Conservation (phyloP, 306 rosid species). For the Lithocarpus polystachyus region DNA sequence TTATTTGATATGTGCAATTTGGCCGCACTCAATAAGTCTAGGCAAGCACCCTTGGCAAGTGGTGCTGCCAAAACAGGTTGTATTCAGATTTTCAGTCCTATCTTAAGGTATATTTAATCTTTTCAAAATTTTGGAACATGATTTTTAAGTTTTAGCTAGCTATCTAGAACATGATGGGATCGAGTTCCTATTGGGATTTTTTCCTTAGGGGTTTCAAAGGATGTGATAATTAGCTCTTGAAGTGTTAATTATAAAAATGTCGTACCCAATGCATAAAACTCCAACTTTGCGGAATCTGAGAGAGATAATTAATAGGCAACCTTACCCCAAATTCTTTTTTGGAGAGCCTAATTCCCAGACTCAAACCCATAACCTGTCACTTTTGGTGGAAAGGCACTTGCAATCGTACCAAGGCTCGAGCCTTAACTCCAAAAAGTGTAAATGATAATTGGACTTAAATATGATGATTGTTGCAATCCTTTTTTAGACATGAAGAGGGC, state of each 20-base stretch:
- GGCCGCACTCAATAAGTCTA: slow-evolving; percentile 32
- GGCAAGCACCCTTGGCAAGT: slow-evolving; percentile 43
- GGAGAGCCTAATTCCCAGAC: too few relatives aligned
- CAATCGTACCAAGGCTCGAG: too few relatives aligned
- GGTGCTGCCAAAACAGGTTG: slow-evolving; percentile 64
- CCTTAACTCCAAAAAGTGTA: too few relatives aligned
- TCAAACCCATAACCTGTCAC: too few relatives aligned
- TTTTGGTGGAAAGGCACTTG: too few relatives aligned
- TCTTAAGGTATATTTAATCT: neutral
- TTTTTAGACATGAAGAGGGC: neutral
- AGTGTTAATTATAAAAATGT: neutral
- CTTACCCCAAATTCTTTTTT: too few relatives aligned
- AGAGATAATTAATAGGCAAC: too few relatives aligned
- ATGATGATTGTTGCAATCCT: neutral
- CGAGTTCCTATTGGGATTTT: neutral
- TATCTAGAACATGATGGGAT: neutral
- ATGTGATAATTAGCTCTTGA: neutral
- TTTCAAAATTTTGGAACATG: neutral
- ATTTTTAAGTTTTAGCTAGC: neutral
- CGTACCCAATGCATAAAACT: too few relatives aligned
- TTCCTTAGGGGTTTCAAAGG: neutral
- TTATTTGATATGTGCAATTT: slow-evolving; percentile 58
- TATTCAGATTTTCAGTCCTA: slow-evolving; percentile 2
- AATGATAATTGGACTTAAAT: too few relatives aligned
- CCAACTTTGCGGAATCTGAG: accelerated